Percentiles rank a stretch among this genome's conserved stretches.
Evolutionary conservation across 1,284 basidiomycete genomes (phyloP).

Genomic region (Cystobasidium pallidum): DNA sequence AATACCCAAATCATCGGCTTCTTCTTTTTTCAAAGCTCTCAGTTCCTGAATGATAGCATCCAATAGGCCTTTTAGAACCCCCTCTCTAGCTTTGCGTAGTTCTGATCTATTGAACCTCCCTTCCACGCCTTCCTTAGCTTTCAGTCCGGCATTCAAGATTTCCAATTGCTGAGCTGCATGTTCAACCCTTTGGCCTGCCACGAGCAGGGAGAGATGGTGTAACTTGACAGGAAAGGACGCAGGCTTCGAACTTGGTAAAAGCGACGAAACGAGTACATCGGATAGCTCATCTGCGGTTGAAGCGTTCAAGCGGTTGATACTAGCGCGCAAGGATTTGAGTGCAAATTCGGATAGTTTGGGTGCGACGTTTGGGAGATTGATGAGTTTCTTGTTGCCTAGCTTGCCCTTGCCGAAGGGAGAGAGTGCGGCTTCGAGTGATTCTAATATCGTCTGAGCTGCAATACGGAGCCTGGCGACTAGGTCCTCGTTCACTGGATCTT

Average conservation of each 20-base stretch:
- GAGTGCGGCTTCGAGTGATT: constrained; percentile 6
- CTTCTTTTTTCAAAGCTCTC: constrained; percentile 46
- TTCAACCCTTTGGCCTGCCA: constrained; percentile 38
- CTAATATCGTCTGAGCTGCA: constrained; percentile 12
- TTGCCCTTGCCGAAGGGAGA: constrained; percentile 10
- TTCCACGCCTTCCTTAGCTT: constrained; percentile 43
- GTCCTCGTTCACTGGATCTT: constrained; percentile 17
- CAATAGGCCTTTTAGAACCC: constrained; percentile 47
- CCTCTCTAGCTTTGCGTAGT: constrained; percentile 47
- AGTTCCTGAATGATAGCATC: constrained; percentile 51
- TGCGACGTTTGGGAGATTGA: constrained; percentile 18
- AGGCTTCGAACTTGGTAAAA: constrained; percentile 21
- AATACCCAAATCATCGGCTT: constrained; percentile 10
- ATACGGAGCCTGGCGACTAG: not conserved
- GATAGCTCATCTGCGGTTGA: constrained; percentile 33
- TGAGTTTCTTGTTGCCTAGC: not conserved
- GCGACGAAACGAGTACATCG: constrained; percentile 36
- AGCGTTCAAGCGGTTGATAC: not conserved
- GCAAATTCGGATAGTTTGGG: constrained; percentile 29
- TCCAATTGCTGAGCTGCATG: constrained; percentile 44
- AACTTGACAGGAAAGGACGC: constrained; percentile 34
- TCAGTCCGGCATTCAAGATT: constrained; percentile 36
- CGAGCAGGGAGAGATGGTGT: constrained; percentile 18
- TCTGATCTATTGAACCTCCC: constrained; percentile 44
- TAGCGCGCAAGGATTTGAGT: constrained; percentile 19